These are phyloP conservation scores for Talaromyces amestolkiae DNA, from an alignment of 2,329 filamentous ascomycete genomes.

Conservation along the genomic window DNA sequence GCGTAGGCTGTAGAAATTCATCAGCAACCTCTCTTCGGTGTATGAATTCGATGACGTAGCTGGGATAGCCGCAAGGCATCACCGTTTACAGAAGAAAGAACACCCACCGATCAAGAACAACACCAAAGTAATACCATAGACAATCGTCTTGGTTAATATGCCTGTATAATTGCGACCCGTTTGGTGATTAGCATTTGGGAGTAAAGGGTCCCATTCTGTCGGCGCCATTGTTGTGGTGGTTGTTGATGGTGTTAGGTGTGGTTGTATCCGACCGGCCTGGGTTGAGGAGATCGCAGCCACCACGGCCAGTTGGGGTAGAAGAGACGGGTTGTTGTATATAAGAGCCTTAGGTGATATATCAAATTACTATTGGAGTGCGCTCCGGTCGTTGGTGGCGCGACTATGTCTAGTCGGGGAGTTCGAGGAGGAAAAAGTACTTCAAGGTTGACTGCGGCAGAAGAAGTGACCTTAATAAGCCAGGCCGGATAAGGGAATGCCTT, in stretches of 20 bases:
- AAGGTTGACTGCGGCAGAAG: background rate
- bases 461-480: background rate
- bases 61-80: conserved; percentile 1
- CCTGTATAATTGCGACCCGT: conserved; percentile 44
- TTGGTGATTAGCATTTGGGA: conserved; percentile 1
- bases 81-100: background rate
- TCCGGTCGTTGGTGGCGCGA: background rate
- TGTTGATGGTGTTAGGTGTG: background rate
- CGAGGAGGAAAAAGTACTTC: background rate
- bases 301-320: background rate
- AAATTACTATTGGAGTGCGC: background rate
- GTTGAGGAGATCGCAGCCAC: background rate
- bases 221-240: conserved; percentile 11
- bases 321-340: background rate
- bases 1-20: conserved; percentile 37
- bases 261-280: background rate
- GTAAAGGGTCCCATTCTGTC: conserved; percentile 18
- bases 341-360: background rate
- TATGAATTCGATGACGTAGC: conserved; percentile 6
- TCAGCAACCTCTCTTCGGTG: background rate
- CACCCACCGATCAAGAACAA: conserved; percentile 45
- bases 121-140: conserved; percentile 45
- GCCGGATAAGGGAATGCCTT: conserved; percentile 2
- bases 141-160: conserved; percentile 49
- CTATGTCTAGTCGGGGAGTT: background rate